Base-by-base conservation (phyloP, 192 early-diverging fungal genomes). In the Thoreauomyces humboldtii region DNA sequence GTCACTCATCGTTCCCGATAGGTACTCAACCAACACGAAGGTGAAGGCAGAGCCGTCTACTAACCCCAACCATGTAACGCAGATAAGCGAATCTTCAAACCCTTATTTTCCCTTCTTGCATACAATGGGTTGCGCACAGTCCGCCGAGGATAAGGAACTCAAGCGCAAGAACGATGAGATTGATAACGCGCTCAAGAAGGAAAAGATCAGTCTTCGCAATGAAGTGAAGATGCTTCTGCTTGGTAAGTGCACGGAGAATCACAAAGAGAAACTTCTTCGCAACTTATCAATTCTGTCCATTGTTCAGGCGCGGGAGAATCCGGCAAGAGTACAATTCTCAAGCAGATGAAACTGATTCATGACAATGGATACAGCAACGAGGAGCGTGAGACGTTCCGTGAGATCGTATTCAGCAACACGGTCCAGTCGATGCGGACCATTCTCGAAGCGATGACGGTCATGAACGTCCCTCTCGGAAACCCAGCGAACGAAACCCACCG, bases 261-360 rank as follows among this genome's bases (percentile, higher is more conserved):
- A 15, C 15, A 12, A 19, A 52, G 32, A 52, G 50, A 22, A 4
- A 28, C 6, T 27, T 7, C 29, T 52, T 15, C 6, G 19, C 17
- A 24, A 24, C 9, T 50, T 50, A 24, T 12, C 7, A 50, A 9
- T 9, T 48, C 7, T 17, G 7, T 48, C 47, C 47, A 7, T 24
- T 47, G 38, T 38, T 47, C 63, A 90, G 91, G 90, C 69, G 92
- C 95, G 41, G 95, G 95, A 67, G 95, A 98, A 78, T 96, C 95
- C 9, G 95, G 95, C 58, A 98, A 98, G 77, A 90, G 88, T 36
- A 98, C 95, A 14, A 94, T 98, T 72, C 80, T 98, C 54, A 98
- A 98, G 75, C 95, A 98, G 71, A 96, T 98, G 94, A 94, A 93
- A 73, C 84, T 98, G 50, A 96, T 98, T 65, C 94, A 98, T 75